Evolutionary conservation across 169 alveolate genomes (phyloP).

Genomic region (Perkinsus marinus): DNA sequence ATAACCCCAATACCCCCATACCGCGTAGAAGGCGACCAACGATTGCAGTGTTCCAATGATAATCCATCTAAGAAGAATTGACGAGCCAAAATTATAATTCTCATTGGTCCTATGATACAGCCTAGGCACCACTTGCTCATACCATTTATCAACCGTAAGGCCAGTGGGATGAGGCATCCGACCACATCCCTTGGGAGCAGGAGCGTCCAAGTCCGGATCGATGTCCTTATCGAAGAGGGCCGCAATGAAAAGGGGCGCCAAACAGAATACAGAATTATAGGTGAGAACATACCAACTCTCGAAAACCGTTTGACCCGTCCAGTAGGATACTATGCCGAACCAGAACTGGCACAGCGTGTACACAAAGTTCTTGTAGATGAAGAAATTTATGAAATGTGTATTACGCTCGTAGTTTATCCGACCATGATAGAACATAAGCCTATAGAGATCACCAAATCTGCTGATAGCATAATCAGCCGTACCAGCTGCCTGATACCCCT

Average conservation of each 20-base stretch:
- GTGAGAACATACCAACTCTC: conserved; percentile 75
- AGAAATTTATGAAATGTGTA: conserved; percentile 6
- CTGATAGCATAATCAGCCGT: conserved; percentile 63
- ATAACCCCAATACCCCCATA: background rate
- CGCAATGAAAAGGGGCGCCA: conserved; percentile 49
- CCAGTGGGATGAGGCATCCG: background rate
- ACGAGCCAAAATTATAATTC: background rate
- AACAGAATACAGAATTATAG: conserved; percentile 62
- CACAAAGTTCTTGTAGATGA: conserved; percentile 65
- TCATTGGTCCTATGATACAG: background rate
- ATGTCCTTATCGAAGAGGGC: conserved; percentile 57
- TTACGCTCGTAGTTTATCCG: conserved; percentile 11
- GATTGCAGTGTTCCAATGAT: background rate
- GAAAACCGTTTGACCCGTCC: conserved; percentile 55
- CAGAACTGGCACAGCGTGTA: conserved; percentile 58
- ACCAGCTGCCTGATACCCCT: conserved; percentile 75
- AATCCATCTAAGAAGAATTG: background rate
- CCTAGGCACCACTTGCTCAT: background rate
- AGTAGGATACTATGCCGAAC: conserved; percentile 45
- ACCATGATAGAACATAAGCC: conserved; percentile 65
- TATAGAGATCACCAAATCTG: conserved; percentile 59
- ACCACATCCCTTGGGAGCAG: background rate
- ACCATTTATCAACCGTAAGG: background rate
- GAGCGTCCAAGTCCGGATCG: conserved; percentile 7
- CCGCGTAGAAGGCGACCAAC: background rate